Evolutionary conservation across 192 early-diverging fungal genomes (phyloP).

Genomic region (Umbelopsis sp.): DNA sequence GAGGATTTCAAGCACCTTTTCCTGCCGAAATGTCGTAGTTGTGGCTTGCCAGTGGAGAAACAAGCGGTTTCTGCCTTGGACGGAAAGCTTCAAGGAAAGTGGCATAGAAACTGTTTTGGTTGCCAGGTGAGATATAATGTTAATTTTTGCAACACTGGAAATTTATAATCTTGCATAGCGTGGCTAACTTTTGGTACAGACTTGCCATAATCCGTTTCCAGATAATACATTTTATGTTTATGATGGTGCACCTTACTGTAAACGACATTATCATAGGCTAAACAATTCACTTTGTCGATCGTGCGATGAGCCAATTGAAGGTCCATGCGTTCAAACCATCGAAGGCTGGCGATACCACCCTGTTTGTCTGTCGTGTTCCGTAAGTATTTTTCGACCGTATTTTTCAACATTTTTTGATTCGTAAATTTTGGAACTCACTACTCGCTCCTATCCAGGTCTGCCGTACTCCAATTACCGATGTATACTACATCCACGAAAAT

Average conservation of each 20-base stretch:
- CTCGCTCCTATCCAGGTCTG: conserved; percentile 37
- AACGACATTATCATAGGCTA: conserved; percentile 80
- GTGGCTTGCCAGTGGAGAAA: conserved; percentile 62
- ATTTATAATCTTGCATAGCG: not conserved
- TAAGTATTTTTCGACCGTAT: conserved; percentile 14
- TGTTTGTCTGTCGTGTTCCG: conserved; percentile 71
- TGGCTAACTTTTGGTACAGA: conserved; percentile 16
- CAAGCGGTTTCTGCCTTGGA: conserved; percentile 75
- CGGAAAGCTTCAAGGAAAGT: conserved; percentile 67
- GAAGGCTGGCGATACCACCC: conserved; percentile 87
- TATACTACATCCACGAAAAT: conserved; percentile 70
- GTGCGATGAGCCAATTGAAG: conserved; percentile 84
- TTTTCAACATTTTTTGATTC: conserved; percentile 1
- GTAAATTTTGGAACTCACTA: not conserved
- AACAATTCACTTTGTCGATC: conserved; percentile 80
- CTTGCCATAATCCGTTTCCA: conserved; percentile 66
- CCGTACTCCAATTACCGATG: conserved; percentile 54
- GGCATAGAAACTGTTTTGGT: conserved; percentile 73
- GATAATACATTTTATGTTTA: conserved; percentile 85
- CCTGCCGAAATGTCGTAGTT: conserved; percentile 68
- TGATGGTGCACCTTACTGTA: conserved; percentile 79
- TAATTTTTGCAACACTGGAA: not conserved
- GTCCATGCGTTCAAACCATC: conserved; percentile 82
- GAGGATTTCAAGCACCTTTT: conserved; percentile 67
- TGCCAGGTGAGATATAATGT: conserved; percentile 52